These are phyloP conservation scores for Ceratobasidium theobromae DNA, from an alignment of 1,284 basidiomycete genomes.

Conservation along the genomic window DNA sequence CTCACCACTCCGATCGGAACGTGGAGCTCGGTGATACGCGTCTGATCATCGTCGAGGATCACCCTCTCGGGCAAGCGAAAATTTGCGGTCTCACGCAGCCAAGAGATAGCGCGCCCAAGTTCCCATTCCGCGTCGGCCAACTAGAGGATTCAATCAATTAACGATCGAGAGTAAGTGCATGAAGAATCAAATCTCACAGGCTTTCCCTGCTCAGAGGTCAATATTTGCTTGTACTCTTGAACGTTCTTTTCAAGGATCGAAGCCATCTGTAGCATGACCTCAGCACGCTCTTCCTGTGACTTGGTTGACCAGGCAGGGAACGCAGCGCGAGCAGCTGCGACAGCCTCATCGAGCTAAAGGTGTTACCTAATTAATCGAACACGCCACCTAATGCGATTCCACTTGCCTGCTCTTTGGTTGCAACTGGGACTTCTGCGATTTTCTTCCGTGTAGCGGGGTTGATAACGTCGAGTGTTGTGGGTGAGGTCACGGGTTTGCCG, in stretches of 20 bases:
- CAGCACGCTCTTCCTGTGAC: conserved; percentile 13
- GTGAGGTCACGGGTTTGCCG: not conserved
- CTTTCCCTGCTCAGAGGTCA: conserved; percentile 6
- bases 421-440: not conserved
- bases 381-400: not conserved
- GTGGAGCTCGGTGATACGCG: not conserved
- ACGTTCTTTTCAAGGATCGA: conserved; percentile 7
- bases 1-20: conserved; percentile 15
- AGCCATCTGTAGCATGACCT: conserved; percentile 2
- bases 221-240: not conserved
- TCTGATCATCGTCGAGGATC: not conserved
- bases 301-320: not conserved
- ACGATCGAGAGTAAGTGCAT: no score
- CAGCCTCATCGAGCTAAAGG: not conserved
- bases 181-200: conserved; percentile 3
- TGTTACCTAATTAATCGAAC: not conserved
- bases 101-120: not conserved
- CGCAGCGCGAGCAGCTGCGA: not conserved
- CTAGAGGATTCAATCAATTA: not conserved
- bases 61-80: conserved; percentile 2
- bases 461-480: not conserved
- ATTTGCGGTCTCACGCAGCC: conserved; percentile 7
- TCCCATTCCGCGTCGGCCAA: not conserved
- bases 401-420: conserved; percentile 1
- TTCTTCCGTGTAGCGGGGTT: not conserved